Base-by-base conservation (phyloP, 768 basidiomycete genomes). In the Cystofilobasidium ferigula region DNA sequence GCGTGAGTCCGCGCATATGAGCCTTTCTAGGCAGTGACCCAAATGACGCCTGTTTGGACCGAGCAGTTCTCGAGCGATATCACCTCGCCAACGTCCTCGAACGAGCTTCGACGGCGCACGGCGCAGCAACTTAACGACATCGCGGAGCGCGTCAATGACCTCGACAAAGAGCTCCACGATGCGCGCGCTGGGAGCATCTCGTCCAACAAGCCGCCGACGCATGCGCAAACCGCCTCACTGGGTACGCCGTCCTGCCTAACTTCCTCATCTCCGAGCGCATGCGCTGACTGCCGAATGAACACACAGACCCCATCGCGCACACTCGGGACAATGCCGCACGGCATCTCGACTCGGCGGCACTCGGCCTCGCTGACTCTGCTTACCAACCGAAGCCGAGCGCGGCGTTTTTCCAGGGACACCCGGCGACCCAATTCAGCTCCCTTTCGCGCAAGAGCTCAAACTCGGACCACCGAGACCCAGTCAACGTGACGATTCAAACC, bases 81-180 rank as follows among this genome's bases (percentile, higher is more conserved):
- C 38, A 8, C 9, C 38, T 40, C 38, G 16, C 38, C 48, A 5
- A 30, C 8, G 7, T 5, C 48, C 6, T 53, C 48, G 24, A 28
- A 54, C 51, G 51, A 54, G 13, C 3, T 12, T 12, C 26, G 20
- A 28, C 51, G 30, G 1, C 51, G 30, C 18, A 28, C 26, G 51
- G n/a, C 30, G 26, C 26, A 18, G 13, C 51, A 54, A 13, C 18
- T 30, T 14, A 54, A 54, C 20, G 28, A 54, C 14, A n/a, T 54
- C 51, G n/a, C 51, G 5, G 51, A 54, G 28, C 51, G 51, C 51
- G 28, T 54, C 28, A 54, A 54, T 28, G 51, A 54, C 26, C 26
- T 54, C 6, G 18, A 54, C 13, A 54, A 54, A 18, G 51, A 54
- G 28, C 10, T 54, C 30, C 10, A 16, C 45, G 51, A 54, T 7